These are phyloP conservation scores for Parietichytrium sp. DNA, from an alignment of 108 stramenopile genomes.

Conservation along the genomic window DNA sequence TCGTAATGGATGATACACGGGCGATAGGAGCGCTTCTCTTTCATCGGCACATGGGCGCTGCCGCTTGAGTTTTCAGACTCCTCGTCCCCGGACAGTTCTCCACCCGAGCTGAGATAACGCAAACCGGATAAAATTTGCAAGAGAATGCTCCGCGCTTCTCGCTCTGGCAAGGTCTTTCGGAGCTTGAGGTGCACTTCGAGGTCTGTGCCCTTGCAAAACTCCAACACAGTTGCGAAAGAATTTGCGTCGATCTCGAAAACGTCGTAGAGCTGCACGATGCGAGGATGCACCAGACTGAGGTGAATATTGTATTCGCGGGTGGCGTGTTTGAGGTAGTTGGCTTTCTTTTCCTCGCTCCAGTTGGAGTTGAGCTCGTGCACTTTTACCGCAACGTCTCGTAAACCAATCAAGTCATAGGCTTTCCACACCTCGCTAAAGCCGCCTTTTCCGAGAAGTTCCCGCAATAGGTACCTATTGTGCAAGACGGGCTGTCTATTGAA, in stretches of 20 bases:
- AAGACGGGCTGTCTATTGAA: constrained; percentile 49
- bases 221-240: constrained; percentile 94
- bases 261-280: constrained; percentile 92
- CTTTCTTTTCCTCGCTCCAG: constrained; percentile 91
- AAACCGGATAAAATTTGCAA: constrained; percentile 91
- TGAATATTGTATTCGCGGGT: constrained; percentile 97
- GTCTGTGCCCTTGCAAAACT: constrained; percentile 90
- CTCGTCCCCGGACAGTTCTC: background rate
- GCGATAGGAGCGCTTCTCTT: background rate
- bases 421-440: constrained; percentile 98
- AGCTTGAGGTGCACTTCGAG: constrained; percentile 82
- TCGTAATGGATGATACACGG: constrained; percentile 95
- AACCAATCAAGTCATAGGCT: constrained; percentile 78
- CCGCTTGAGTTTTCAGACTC: background rate
- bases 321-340: constrained; percentile 94
- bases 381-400: constrained; percentile 91
- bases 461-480: constrained; percentile 83
- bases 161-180: constrained; percentile 75
- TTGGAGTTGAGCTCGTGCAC: constrained; percentile 91
- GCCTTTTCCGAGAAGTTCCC: constrained; percentile 86
- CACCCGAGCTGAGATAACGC: constrained; percentile 75
- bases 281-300: constrained; percentile 85
- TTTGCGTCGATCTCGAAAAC: constrained; percentile 96
- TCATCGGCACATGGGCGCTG: background rate
- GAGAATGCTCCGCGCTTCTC: constrained; percentile 82